Base-by-base conservation (phyloP, 208 protist genomes). In the Trypanosoma avium region DNA sequence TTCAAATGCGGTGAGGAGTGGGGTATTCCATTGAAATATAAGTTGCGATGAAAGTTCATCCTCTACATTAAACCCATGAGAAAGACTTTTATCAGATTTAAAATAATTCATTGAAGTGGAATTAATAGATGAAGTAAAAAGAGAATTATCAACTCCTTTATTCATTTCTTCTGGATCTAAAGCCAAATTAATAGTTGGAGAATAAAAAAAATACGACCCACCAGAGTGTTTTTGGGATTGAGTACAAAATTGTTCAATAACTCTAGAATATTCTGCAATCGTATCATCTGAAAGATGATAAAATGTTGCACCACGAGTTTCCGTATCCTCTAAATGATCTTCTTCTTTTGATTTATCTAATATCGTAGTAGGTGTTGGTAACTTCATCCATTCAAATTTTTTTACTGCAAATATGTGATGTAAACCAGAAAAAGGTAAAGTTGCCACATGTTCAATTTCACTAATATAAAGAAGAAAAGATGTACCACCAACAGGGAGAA, bases 401-500 rank as follows among this genome's bases (percentile, higher is more conserved):
- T 50, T 64, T n/a, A 88, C 84, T 0, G 63, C 60, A 63, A 79
- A 87, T 10, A 90, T 57, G 0, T 84, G 70, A 68, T 89, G 83
- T 10, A 38, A 17, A 15, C 12, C 52, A 5, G 32, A 5, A 1
- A 77, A 46, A 19, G 66, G 9, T 0, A 93, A 43, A 0, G 70
- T 56, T 32, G 70, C 70, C 3, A 88, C 73, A 36, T 55, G 62
- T 45, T 77, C 67, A 24, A 67, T 61, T 21, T 66, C 61, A 12
- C 73, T 70, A 36, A 94, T 80, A 67, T 88, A 94, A 7, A 94
- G 58, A 5, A 94, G 65, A 9, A 86, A 76, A 0, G 84, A 82
- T 33, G 73, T 72, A 27, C 49, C 24, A 32, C 82, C 80, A 27
- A 94, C 36, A 1, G 71, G 69, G n/a, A 91, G 58, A 4, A 91